Percentiles rank a stretch among this genome's conserved stretches.
Conservation (phyloP, 2,329 filamentous ascomycete species). For the Ophiostoma montium region DNA sequence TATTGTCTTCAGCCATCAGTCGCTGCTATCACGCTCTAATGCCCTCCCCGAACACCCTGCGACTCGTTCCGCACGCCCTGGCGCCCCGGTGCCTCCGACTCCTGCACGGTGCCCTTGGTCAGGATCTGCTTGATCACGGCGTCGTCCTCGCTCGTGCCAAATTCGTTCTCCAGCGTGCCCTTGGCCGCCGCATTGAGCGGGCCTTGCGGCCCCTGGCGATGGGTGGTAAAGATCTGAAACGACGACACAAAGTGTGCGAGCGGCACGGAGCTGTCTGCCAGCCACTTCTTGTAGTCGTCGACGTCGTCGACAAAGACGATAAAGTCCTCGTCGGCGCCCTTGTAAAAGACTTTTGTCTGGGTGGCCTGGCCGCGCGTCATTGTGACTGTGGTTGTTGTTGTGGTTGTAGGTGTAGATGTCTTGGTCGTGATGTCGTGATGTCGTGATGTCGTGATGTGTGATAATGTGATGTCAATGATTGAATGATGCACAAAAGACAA, state of each 20-base stretch:
- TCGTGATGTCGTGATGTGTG: too few relatives aligned
- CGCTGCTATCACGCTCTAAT: background rate
- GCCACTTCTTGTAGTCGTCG: constrained; percentile 65
- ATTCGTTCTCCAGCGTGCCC: constrained; percentile 65
- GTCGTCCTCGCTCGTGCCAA: constrained; percentile 67
- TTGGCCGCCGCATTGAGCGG: constrained; percentile 65
- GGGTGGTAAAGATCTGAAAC: constrained; percentile 81
- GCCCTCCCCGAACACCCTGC: constrained; percentile 24
- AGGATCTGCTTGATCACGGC: constrained; percentile 73
- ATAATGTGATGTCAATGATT: too few relatives aligned
- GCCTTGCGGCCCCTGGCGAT: constrained; percentile 79
- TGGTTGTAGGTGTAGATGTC: background rate
- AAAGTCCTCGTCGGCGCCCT: constrained; percentile 51
- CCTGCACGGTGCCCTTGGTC: constrained; percentile 57
- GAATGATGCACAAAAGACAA: too few relatives aligned
- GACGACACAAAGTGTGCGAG: constrained; percentile 73
- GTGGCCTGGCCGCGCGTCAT: constrained; percentile 28
- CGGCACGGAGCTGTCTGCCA: constrained; percentile 61
- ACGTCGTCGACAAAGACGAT: constrained; percentile 44
- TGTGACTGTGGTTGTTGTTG: constrained; percentile 3
- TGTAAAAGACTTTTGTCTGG: constrained; percentile 72
- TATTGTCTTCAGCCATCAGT: background rate
- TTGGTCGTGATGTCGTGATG: background rate
- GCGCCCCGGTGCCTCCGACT: constrained; percentile 37
- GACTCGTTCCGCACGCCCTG: constrained; percentile 40